Evolutionary conservation across 2,329 filamentous ascomycete genomes (phyloP).

Genomic region (Penicillium palitans): DNA sequence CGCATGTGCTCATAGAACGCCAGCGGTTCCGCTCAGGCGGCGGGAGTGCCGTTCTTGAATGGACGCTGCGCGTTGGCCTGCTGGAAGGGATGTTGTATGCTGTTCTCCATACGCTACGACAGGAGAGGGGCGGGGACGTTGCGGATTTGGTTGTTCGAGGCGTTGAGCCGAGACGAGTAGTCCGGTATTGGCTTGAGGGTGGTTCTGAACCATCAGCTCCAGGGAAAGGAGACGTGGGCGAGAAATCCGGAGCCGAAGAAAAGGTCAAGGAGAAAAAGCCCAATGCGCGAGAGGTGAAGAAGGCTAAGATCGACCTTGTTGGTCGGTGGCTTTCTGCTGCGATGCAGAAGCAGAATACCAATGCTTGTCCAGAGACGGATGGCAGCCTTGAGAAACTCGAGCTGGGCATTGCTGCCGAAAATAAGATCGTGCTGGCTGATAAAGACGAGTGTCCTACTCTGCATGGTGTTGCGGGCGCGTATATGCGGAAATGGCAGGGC

Average conservation of each 20-base stretch:
- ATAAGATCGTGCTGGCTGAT: slow-evolving; percentile 18
- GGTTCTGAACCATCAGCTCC: neutral
- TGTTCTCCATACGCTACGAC: slow-evolving; percentile 58
- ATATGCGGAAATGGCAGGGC: slow-evolving; percentile 33
- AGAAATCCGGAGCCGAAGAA: neutral
- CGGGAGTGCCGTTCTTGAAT: slow-evolving; percentile 68
- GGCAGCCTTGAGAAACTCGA: neutral
- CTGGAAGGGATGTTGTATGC: slow-evolving; percentile 81
- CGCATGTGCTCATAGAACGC: slow-evolving; percentile 69
- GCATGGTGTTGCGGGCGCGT: slow-evolving; percentile 28
- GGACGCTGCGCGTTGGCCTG: slow-evolving; percentile 79
- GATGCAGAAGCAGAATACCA: neutral
- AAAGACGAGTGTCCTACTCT: slow-evolving; percentile 19
- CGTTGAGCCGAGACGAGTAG: slow-evolving; percentile 57
- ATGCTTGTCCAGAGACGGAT: slow-evolving; percentile 1
- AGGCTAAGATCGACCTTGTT: slow-evolving; percentile 64
- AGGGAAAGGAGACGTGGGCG: slow-evolving; percentile 1
- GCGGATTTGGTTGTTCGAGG: slow-evolving; percentile 46
- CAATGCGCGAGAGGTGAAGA: slow-evolving; percentile 41
- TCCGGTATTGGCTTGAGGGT: slow-evolving; percentile 55
- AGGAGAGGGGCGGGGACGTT: slow-evolving; percentile 35
- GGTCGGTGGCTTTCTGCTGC: slow-evolving; percentile 50
- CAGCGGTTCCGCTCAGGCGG: slow-evolving; percentile 67
- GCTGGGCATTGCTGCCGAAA: slow-evolving; percentile 12
- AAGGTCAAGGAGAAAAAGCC: slow-evolving; percentile 16